A percentile compares a stretch with the other conserved stretches of the same genome.
phyloP scores from a whole-genome alignment of 2,329 filamentous ascomycete genomes.

The Alternaria infectoria region DNA sequence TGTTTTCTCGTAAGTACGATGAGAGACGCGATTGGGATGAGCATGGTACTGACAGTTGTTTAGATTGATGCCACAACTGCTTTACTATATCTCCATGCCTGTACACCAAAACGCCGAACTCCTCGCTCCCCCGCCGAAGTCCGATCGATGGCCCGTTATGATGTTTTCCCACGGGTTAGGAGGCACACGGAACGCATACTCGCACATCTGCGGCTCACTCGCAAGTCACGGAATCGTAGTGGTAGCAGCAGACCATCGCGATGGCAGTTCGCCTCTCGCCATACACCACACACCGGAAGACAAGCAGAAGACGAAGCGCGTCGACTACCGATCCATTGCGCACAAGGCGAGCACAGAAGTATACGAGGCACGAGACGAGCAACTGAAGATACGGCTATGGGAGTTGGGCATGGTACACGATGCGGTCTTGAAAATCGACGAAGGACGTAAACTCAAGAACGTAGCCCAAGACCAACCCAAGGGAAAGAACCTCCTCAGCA shows the following conservation, averaged over 20 bases:
- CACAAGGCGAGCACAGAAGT: slow-evolving; percentile 71
- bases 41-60: background rate
- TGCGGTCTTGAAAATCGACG: slow-evolving; percentile 70
- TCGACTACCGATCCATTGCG: slow-evolving; percentile 57
- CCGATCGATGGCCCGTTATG: slow-evolving; percentile 75
- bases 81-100: slow-evolving; percentile 76
- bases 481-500: slow-evolving; percentile 57
- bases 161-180: slow-evolving; percentile 87
- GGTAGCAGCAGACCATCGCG: slow-evolving; percentile 80
- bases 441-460: slow-evolving; percentile 56
- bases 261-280: slow-evolving; percentile 78
- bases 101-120: slow-evolving; percentile 74
- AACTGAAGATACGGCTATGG: slow-evolving; percentile 78
- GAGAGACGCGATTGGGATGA: background rate
- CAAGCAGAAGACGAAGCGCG: slow-evolving; percentile 46
- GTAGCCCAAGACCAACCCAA: slow-evolving; percentile 51
- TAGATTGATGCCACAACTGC: slow-evolving; percentile 71
- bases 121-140: slow-evolving; percentile 55
- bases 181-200: slow-evolving; percentile 82
- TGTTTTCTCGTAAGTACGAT: slow-evolving; percentile 46
- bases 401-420: slow-evolving; percentile 76
- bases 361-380: slow-evolving; percentile 70
- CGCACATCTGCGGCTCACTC: slow-evolving; percentile 78
- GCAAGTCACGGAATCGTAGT: slow-evolving; percentile 83
- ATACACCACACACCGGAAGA: slow-evolving; percentile 67